These are phyloP conservation scores for Discostella stelligeroides DNA, from an alignment of 108 stramenopile species.

Conservation along the genomic window DNA sequence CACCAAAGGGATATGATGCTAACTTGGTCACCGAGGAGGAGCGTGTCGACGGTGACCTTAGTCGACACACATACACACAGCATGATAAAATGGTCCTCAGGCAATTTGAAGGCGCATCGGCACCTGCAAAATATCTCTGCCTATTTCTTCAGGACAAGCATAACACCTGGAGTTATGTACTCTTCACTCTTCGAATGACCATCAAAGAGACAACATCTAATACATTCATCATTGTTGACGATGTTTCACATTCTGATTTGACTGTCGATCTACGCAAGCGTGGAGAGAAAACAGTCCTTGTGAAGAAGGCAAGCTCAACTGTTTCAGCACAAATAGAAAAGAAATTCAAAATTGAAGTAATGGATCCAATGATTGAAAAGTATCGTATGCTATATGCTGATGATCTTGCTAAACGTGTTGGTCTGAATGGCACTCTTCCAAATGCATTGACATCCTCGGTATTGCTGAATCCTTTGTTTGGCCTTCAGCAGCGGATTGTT, in stretches of 20 bases:
- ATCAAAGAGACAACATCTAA: neutral
- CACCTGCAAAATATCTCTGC: constrained; percentile 2
- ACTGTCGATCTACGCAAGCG: constrained; percentile 7
- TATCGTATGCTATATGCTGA: constrained; percentile 10
- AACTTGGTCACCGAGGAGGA: constrained; percentile 8
- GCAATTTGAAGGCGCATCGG: constrained; percentile 8
- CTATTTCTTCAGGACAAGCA: constrained; percentile 10
- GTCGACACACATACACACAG: constrained; percentile 10
- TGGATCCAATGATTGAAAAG: constrained; percentile 13
- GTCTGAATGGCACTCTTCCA: constrained; percentile 1
- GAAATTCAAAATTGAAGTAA: constrained; percentile 7
- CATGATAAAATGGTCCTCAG: constrained; percentile 25
- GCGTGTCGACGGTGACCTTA: neutral
- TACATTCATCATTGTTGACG: neutral
- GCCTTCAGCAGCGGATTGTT: constrained; percentile 5
- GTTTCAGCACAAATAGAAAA: neutral
- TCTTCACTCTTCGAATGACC: neutral
- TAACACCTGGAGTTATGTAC: neutral
- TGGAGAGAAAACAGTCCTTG: constrained; percentile 3
- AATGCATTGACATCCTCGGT: neutral
- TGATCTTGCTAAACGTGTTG: constrained; percentile 9
- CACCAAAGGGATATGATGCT: constrained; percentile 1
- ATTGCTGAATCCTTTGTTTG: constrained; percentile 24
- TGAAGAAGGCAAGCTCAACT: neutral
- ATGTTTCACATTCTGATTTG: constrained; percentile 5